phyloP scores from a whole-genome alignment of 305 asterid genomes.

The Fraxinus platypoda region DNA sequence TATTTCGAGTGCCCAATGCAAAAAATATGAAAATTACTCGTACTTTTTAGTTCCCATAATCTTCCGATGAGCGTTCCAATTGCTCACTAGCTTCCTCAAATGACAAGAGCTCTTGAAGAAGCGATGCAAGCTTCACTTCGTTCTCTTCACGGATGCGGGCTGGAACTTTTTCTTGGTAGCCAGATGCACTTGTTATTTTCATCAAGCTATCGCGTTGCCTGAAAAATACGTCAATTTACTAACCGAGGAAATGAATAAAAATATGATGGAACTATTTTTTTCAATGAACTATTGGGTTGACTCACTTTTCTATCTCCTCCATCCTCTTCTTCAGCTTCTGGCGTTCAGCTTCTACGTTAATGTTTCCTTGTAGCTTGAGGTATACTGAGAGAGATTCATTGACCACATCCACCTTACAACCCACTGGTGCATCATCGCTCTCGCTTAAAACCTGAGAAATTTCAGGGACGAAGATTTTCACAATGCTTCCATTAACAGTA shows the following conservation, averaged over 20 bases:
- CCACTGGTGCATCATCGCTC: slow-evolving; percentile 62
- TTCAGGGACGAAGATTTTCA: neutral
- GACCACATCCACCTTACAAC: slow-evolving; percentile 66
- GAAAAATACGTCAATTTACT: slow-evolving; percentile 22
- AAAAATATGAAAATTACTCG: neutral
- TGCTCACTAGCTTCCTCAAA: slow-evolving; percentile 60
- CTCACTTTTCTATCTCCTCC: slow-evolving; percentile 79
- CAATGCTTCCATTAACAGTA: neutral
- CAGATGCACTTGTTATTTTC: slow-evolving; percentile 58
- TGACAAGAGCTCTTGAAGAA: slow-evolving; percentile 54
- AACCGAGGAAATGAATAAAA: neutral
- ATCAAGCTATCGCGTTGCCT: slow-evolving; percentile 67
- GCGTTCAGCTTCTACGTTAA: slow-evolving; percentile 67
- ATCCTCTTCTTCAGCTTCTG: slow-evolving; percentile 75
- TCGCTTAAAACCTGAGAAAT: slow-evolving; percentile 58
- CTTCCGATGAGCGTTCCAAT: slow-evolving; percentile 33
- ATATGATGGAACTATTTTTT: neutral
- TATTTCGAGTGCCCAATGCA: neutral
- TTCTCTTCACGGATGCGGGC: slow-evolving; percentile 55
- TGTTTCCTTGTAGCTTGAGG: slow-evolving; percentile 52
- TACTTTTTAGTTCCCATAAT: neutral
- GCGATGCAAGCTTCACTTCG: slow-evolving; percentile 47
- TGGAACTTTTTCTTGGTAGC: slow-evolving; percentile 82
- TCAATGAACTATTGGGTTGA: neutral
- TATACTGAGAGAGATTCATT: slow-evolving; percentile 63